Evolutionary conservation across 176 grass and related monocot genomes (phyloP).

Genomic region (Metroxylon sagu): DNA sequence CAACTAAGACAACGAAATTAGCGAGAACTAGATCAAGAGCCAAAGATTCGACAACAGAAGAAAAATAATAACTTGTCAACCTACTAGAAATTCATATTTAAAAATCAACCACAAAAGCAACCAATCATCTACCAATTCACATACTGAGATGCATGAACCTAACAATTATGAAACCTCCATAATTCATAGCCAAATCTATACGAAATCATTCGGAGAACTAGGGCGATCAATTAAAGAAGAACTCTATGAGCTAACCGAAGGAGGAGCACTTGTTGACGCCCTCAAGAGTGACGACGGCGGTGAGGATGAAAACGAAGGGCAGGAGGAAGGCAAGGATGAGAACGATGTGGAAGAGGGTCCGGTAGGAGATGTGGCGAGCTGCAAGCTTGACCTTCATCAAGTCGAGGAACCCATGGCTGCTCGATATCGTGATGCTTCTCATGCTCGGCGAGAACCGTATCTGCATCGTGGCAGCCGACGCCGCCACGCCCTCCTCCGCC

Average conservation of each 20-base stretch:
- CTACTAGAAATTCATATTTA: no score
- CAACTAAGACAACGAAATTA: no score
- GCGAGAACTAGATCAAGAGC: no score
- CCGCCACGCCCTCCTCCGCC: conserved; percentile 3
- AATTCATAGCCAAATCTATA: no score
- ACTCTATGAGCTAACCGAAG: conserved; percentile 31
- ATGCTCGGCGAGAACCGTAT: conserved; percentile 96
- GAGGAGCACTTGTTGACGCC: conserved; percentile 99
- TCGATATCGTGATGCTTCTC: conserved; percentile 99
- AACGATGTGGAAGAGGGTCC: conserved; percentile 92
- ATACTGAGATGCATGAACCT: not conserved
- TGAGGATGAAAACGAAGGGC: conserved; percentile 97
- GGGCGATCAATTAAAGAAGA: not conserved
- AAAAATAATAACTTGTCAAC: no score
- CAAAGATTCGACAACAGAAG: no score
- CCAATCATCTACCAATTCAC: no score
- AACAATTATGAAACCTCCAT: no score
- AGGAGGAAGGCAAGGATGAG: conserved; percentile 83
- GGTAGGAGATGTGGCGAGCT: conserved; percentile 87
- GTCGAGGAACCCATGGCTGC: conserved; percentile 76
- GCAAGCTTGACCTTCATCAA: conserved; percentile 84
- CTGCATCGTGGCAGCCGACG: conserved; percentile 73
- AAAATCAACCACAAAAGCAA: no score
- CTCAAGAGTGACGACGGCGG: conserved; percentile 80
- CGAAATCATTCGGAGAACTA: no score